Base-by-base conservation (phyloP, 1,139 yeast species). In the Debaryomyces robertsiae region DNA sequence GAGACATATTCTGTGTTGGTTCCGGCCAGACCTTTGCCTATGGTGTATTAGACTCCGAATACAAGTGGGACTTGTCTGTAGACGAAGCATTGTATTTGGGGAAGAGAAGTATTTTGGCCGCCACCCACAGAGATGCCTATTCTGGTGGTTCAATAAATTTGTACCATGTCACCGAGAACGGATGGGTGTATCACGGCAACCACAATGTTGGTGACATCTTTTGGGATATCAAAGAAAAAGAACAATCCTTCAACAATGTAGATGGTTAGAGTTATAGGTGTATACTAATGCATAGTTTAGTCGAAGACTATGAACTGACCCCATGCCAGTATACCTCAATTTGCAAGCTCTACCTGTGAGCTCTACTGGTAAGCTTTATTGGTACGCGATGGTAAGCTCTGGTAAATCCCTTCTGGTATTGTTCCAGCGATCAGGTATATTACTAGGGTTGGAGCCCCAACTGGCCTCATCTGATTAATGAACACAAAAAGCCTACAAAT, bases 11-110 rank as follows among this genome's bases (percentile, higher is more conserved):
- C 67, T 90, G 97, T 74, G 99, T 93, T 27, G 99, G 99, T 36
- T 91, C 98, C 1, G 99, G 99, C 67, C 98, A 93, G 69, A 93
- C 98, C 1, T 93, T 93, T 68, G 99, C 99, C n/a, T 93, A 93
- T 60, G 98, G 99, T 75, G 98, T 93, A 18, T 75, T 93, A 51
- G 99, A 93, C 63, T 80, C 95, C 27, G 90, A 87, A 54, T 87
- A 89, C 68, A 79, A 76, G 54, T 89, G 96, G 95, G 97, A 91
- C 57, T 68, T 91, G 50, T 61, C 86, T 1, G 94, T 87, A 6
- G 98, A 93, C 49, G 98, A 93, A 47, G 98, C 98, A 3, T 76
- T 94, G 50, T 87, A 85, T 56, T 77, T 93, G 50, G 99, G 98
- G 49, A 91, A 91, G 69, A 83, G 99, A 67, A 84, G 96, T 43